A percentile compares a stretch with the other conserved stretches of the same genome.
Conservation (phyloP, 2,329 filamentous ascomycete genomes). For the Colletotrichum salicis region DNA sequence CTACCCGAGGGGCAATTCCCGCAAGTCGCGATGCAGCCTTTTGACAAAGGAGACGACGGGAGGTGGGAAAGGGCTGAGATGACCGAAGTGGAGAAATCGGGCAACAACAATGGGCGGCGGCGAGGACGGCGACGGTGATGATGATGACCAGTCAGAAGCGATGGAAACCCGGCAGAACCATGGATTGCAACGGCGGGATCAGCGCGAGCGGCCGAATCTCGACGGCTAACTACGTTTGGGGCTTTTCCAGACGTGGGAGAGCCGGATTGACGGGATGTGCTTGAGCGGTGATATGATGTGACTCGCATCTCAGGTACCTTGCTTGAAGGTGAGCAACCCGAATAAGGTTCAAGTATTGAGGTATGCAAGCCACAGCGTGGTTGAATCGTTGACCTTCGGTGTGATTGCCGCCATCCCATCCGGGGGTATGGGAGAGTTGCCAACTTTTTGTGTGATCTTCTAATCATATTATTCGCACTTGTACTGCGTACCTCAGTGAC, state of each 20-base stretch:
- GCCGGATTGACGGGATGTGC: background rate
- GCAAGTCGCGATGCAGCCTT: background rate
- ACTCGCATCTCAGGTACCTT: background rate
- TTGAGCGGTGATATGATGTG: slow-evolving; percentile 6
- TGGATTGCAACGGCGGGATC: background rate
- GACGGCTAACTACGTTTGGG: background rate
- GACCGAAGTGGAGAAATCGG: background rate
- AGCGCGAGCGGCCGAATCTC: background rate
- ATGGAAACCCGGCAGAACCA: background rate
- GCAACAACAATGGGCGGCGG: background rate
- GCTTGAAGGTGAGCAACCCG: background rate
- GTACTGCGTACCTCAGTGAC: background rate
- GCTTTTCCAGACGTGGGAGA: background rate
- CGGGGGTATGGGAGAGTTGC: background rate
- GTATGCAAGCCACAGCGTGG: background rate
- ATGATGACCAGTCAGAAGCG: background rate
- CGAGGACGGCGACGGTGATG: background rate
- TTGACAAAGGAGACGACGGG: background rate
- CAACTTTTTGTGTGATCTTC: background rate
- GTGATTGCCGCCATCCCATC: background rate
- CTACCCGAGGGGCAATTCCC: background rate
- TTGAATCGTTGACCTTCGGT: background rate
- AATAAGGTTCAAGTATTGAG: background rate
- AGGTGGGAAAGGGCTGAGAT: background rate
- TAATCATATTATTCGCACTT: background rate